These are phyloP conservation scores for Talaromyces amestolkiae DNA, from an alignment of 2,329 filamentous ascomycete species.

Conservation along the genomic window DNA sequence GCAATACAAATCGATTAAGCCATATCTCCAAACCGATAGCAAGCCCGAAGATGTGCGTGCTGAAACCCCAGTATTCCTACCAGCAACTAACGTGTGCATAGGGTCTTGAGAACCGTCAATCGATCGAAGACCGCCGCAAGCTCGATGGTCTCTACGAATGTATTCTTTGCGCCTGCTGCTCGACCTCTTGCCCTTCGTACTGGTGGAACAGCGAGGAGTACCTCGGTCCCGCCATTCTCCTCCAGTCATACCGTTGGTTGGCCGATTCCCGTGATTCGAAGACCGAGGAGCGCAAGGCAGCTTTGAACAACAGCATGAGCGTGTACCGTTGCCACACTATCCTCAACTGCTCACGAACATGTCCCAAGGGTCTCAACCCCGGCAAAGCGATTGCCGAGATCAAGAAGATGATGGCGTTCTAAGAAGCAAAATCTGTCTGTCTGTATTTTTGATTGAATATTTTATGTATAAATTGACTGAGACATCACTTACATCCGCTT, in stretches of 20 bases:
- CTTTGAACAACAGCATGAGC: conserved; percentile 97
- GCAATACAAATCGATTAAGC: conserved; percentile 99
- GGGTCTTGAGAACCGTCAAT: conserved; percentile 91
- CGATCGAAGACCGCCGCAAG: conserved; percentile 89
- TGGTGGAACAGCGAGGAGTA: conserved; percentile 99
- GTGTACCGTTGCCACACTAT: conserved; percentile 99
- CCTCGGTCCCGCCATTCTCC: conserved; percentile 90
- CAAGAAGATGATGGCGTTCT: conserved; percentile 85
- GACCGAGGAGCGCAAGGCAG: conserved; percentile 80
- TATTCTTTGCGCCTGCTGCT: conserved; percentile 99
- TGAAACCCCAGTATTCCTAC: not conserved
- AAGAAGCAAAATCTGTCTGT: conserved; percentile 4
- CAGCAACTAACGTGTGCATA: conserved; percentile 35
- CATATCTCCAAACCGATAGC: conserved; percentile 89
- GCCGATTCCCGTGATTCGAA: conserved; percentile 91
- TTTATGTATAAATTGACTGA: conserved; percentile 14
- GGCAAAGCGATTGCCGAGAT: conserved; percentile 94
- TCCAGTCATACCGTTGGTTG: conserved; percentile 98
- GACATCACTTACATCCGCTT: not conserved
- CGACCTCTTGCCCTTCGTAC: conserved; percentile 98
- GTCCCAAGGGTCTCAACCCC: conserved; percentile 97
- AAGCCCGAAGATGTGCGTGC: conserved; percentile 75
- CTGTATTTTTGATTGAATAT: not conserved
- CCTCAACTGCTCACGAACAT: conserved; percentile 95
- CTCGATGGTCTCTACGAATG: conserved; percentile 98